Percentiles rank a stretch among this genome's conserved stretches.
phyloP scores from a whole-genome alignment of 352 stramenopile species.

The Peronosclerospora sorghi region DNA sequence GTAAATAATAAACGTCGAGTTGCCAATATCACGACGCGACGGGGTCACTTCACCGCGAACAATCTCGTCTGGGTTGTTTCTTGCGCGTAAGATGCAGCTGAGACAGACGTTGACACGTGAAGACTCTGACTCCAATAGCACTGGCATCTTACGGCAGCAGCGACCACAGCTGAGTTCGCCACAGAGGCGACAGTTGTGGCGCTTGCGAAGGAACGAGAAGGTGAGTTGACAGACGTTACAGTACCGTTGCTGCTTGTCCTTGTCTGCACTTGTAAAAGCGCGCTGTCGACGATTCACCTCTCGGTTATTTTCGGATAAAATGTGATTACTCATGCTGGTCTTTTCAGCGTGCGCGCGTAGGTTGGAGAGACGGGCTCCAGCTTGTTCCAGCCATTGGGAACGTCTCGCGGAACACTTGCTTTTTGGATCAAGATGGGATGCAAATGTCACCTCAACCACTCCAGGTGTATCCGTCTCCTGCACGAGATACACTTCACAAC shows the following conservation, averaged over 20 bases:
- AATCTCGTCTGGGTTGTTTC: conserved; percentile 52
- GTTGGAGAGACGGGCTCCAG: conserved; percentile 39
- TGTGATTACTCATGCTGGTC: conserved; percentile 47
- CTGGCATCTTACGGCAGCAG: conserved; percentile 60
- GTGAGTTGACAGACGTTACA: conserved; percentile 54
- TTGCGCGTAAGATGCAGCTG: conserved; percentile 61
- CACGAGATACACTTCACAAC: conserved; percentile 74
- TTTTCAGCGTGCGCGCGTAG: conserved; percentile 58
- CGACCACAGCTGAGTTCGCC: conserved; percentile 55
- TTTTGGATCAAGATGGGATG: conserved; percentile 72
- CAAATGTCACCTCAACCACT: conserved; percentile 78
- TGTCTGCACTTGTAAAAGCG: conserved; percentile 30
- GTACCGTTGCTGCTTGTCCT: conserved; percentile 29
- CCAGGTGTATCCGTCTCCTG: conserved; percentile 50
- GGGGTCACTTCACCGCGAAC: conserved; percentile 17
- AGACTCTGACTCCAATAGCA: conserved; percentile 48
- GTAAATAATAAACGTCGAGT: conserved; percentile 58
- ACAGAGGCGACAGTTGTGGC: conserved; percentile 67
- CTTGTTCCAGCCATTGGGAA: conserved; percentile 51
- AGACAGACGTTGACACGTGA: conserved; percentile 67
- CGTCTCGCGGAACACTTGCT: conserved; percentile 51
- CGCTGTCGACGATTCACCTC: conserved; percentile 19
- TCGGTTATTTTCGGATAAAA: conserved; percentile 30
- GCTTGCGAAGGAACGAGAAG: conserved; percentile 71
- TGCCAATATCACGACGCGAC: conserved; percentile 30